These are phyloP conservation scores for Amaranthus cruentus DNA, from an alignment of 148 eudicot genomes.

Conservation along the genomic window DNA sequence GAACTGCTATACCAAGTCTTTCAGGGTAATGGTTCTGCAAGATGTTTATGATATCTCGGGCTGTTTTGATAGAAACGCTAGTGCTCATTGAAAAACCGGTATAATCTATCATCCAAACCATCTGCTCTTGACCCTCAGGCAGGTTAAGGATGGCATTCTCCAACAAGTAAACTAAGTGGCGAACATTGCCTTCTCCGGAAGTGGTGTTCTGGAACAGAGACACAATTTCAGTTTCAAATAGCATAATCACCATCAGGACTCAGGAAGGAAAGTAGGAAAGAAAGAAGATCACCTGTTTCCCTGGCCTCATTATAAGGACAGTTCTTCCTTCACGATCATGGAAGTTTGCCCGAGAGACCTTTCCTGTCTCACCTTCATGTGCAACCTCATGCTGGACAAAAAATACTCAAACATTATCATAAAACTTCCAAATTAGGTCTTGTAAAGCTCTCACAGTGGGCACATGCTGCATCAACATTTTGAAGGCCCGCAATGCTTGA, in stretches of 20 bases:
- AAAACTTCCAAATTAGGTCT: neutral
- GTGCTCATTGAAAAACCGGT: constrained; percentile 69
- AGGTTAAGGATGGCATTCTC: constrained; percentile 86
- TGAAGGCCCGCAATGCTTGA: neutral
- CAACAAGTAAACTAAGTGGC: constrained; percentile 74
- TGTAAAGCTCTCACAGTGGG: neutral
- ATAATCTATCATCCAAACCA: constrained; percentile 93
- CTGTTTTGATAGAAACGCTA: constrained; percentile 53
- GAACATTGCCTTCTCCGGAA: constrained; percentile 67
- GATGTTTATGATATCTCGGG: constrained; percentile 61
- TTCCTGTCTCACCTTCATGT: constrained; percentile 86
- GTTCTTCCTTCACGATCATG: constrained; percentile 67
- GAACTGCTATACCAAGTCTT: constrained; percentile 70
- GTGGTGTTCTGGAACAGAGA: constrained; percentile 51
- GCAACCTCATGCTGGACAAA: constrained; percentile 73
- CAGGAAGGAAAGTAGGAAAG: neutral
- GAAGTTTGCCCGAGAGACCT: constrained; percentile 78
- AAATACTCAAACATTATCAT: neutral
- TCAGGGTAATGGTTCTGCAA: constrained; percentile 95
- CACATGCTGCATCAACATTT: neutral
- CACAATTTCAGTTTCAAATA: constrained; percentile 3
- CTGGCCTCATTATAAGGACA: constrained; percentile 96
- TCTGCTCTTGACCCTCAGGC: constrained; percentile 85
- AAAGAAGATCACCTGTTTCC: constrained; percentile 61
- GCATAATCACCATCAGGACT: neutral